Evolutionary conservation across 1,139 yeast genomes (phyloP).

Genomic region (Diutina pseudorugosa): DNA sequence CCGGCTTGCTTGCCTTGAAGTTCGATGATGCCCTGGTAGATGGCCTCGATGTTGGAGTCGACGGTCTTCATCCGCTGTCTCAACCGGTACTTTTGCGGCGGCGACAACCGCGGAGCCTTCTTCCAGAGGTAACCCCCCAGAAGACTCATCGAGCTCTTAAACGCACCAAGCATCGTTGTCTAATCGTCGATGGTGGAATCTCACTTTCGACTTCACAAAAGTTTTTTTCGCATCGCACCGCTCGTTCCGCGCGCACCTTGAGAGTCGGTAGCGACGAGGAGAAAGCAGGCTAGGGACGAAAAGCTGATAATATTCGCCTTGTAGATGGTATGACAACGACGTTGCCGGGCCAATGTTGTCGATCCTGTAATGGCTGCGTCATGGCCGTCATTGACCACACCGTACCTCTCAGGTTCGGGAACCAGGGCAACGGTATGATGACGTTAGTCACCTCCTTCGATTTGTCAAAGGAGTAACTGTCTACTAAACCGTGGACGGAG

Average conservation of each 20-base stretch:
- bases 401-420: too few relatives aligned
- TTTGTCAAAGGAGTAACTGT: too few relatives aligned
- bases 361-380: too few relatives aligned
- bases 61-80: slow-evolving; percentile 73
- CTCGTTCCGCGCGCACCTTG: neutral
- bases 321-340: too few relatives aligned
- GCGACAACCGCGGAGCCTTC: slow-evolving; percentile 56
- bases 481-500: too few relatives aligned
- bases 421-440: too few relatives aligned
- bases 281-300: too few relatives aligned
- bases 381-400: too few relatives aligned
- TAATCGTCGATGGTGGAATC: neutral
- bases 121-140: slow-evolving; percentile 86
- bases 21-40: slow-evolving; percentile 23
- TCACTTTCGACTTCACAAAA: neutral
- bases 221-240: neutral
- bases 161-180: slow-evolving; percentile 64
- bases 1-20: slow-evolving; percentile 35
- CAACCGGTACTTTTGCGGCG: slow-evolving; percentile 71
- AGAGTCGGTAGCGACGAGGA: too few relatives aligned
- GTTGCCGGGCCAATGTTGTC: too few relatives aligned
- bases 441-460: too few relatives aligned
- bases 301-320: too few relatives aligned
- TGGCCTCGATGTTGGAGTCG: slow-evolving; percentile 63
- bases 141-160: slow-evolving; percentile 47